Evolutionary conservation across 495 filamentous ascomycete species (phyloP), one percentile per base, ranked within the genome.

Genomic region (Tuber melanosporum): DNA sequence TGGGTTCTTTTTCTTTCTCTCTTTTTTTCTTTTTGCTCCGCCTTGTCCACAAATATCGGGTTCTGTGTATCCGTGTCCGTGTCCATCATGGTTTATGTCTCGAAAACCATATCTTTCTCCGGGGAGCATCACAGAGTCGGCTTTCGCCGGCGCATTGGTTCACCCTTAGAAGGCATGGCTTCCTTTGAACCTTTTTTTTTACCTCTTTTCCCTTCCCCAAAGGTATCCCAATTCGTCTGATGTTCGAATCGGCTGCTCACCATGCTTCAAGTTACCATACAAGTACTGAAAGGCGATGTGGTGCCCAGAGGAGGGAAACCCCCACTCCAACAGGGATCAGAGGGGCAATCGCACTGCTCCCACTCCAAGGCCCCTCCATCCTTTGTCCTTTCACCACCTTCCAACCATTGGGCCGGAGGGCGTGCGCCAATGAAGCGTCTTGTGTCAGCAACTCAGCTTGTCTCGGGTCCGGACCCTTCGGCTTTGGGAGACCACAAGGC

Each of bases 231-330:
- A 52, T 73, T 71, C 75, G 74, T 77, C 71, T 77, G 73, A 75
- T 78, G 75, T 78, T 76, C 77, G 43, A 74, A 80, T 80, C 78
- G 78, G 73, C 70, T 80, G 73, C 73, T 80, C 78, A 71, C 77
- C 78, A 36, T 80, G 43, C 78, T 70, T 74, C 72, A 46, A 79
- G 76, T 77, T 79, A 77, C 39, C 39, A 5, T 41, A 41, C 39
- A 5, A 41, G 39, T 41, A 41, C 75, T 76, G 73, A 80, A 80
- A 76, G 74, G 10, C 45, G 73, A 78, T 70, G 57, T 3, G 72
- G 75, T 32, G n/a, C 52, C n/a, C 22, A 6, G 52, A 62, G 22
- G 52, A 8, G 52, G 52, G 14, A 62, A 32, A 66, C 57, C 49
- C 45, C 47, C 73, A 71, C 66, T 77, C 42, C 36, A 66, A 70